These are phyloP conservation scores for Lipomyces spencermartinsiae DNA, from an alignment of 805 yeast genomes.

Conservation along the genomic window DNA sequence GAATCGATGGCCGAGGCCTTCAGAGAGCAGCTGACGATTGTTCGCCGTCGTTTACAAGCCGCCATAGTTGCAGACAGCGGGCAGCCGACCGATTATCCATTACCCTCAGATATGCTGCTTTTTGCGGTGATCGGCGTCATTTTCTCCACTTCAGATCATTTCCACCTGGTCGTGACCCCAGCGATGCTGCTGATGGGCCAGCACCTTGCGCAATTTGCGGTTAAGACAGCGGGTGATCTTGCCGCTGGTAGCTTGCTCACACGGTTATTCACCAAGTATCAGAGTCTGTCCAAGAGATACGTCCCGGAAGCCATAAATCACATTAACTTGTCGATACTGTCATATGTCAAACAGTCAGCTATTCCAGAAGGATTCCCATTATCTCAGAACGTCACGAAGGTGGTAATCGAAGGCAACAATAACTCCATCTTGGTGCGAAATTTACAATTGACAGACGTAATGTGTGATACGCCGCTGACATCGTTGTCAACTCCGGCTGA, in stretches of 20 bases:
- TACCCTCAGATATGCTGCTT: conserved; percentile 62
- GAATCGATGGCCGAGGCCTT: conserved; percentile 66
- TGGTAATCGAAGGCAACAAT: conserved; percentile 16
- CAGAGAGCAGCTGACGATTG: conserved; percentile 60
- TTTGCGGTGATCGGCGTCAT: conserved; percentile 74
- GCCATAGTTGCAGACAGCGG: conserved; percentile 14
- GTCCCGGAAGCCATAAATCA: conserved; percentile 70
- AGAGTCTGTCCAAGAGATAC: conserved; percentile 77
- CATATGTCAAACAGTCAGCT: conserved; percentile 7
- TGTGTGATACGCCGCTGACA: conserved; percentile 22
- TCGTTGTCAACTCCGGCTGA: conserved; percentile 26
- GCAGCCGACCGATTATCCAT: conserved; percentile 28
- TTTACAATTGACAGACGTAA: conserved; percentile 26
- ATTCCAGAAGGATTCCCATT: conserved; percentile 29
- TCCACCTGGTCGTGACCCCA: conserved; percentile 90
- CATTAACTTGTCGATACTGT: conserved; percentile 50
- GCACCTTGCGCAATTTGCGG: conserved; percentile 61
- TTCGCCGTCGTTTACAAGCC: conserved; percentile 58
- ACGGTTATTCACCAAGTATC: conserved; percentile 71
- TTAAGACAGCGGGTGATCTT: conserved; percentile 50
- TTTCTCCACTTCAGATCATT: conserved; percentile 94
- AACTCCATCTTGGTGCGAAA: conserved; percentile 10
- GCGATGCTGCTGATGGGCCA: conserved; percentile 75
- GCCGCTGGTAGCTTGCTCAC: conserved; percentile 71
- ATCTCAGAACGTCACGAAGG: conserved; percentile 9